Evolutionary conservation across 331 rosid species (phyloP), one percentile per base, ranked within the genome.

Genomic region (Spiraea crenata): DNA sequence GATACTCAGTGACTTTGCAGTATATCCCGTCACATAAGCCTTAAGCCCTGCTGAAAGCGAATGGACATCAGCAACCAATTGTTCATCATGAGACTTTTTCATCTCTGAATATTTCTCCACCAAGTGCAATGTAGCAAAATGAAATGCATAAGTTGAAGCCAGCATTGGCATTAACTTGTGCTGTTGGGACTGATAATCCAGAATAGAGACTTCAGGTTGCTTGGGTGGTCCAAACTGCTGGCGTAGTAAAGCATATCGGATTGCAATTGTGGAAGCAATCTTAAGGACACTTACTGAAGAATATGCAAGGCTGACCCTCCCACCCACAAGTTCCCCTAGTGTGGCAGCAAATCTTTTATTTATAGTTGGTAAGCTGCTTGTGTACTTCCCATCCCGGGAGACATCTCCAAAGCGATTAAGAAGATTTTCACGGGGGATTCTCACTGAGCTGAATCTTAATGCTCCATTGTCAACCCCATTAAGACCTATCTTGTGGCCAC

Each of bases 81-180:
- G 84, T 63, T 91, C 99, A 76, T 93, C 95, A 45, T 84, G 89
- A 65, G 85, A 13, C 83, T 83, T 91, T 57, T 90, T 93, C 95
- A 89, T 91, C 91, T 82, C 91, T 38, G 91, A 74, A 74, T 93
- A 93, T 66, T 74, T 91, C 51, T 89, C 97, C 76, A 93, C 89
- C 39, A 93, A 80, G 75, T 79, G 77, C 55, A 62, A 40, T 3
- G 97, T 78, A 35, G 96, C 85, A 40, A 93, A 91, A 76, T 93
- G 95, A 70, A 91, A 93, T 57, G 99, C 99, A 54, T 89, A 93
- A 12, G 95, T 77, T 74, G 99, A 89, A 75, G 99, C 97, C 74
- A 93, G 91, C 97, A 93, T 93, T 51, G 99, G 99, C 99, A 93
- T 93, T 54, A 91, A 97, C 86, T 89, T 93, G 74, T 89, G 96